These are phyloP conservation scores for Nakaseomyces bracarensis DNA, from an alignment of 1,139 yeast species.

Conservation along the genomic window DNA sequence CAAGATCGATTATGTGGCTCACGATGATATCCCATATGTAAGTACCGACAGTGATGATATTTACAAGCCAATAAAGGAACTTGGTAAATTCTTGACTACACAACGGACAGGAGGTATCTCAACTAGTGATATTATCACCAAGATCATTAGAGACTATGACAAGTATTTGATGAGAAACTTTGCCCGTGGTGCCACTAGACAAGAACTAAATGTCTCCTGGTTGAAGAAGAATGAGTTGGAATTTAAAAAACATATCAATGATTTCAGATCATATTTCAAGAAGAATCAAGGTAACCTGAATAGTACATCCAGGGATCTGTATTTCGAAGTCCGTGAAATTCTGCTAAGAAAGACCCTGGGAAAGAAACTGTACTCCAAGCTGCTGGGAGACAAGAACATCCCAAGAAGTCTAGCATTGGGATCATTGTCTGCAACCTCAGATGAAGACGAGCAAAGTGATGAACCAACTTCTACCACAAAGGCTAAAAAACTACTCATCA, in stretches of 20 bases:
- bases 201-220: constrained; percentile 95
- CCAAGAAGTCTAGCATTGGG: constrained; percentile 6
- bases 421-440: constrained; percentile 6
- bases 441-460: constrained; percentile 7
- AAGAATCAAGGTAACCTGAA: constrained; percentile 63
- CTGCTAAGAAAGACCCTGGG: constrained; percentile 44
- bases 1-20: constrained; percentile 91
- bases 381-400: constrained; percentile 19
- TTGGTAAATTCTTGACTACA: constrained; percentile 85
- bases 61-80: constrained; percentile 81
- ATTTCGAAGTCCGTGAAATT: constrained; percentile 74
- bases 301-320: constrained; percentile 69
- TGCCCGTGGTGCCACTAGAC: constrained; percentile 94
- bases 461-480: constrained; percentile 3
- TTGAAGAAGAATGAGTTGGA: constrained; percentile 92
- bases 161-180: constrained; percentile 93
- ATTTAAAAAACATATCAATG: constrained; percentile 79
- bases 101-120: constrained; percentile 96
- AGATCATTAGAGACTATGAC: constrained; percentile 90
- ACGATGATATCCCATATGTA: constrained; percentile 93
- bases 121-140: constrained; percentile 91
- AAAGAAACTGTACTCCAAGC: constrained; percentile 28
- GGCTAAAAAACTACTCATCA: constrained; percentile 13
- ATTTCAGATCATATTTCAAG: constrained; percentile 78
- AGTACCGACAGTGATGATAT: constrained; percentile 83